phyloP scores from a whole-genome alignment of 1,284 basidiomycete species.

The Cerioporus squamosus region DNA sequence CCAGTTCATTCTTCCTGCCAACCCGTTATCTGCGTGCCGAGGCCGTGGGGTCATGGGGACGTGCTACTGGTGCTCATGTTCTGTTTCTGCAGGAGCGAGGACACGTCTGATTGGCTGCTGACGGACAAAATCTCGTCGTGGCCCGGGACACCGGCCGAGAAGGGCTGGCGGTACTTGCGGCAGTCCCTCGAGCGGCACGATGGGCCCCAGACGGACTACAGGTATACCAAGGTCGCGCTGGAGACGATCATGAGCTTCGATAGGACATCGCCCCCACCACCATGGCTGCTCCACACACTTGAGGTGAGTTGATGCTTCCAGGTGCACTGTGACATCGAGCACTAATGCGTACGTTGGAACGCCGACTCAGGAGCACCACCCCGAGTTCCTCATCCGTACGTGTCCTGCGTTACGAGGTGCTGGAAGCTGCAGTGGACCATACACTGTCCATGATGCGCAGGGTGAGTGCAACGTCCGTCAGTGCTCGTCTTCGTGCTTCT shows the following conservation, averaged over 20 bases:
- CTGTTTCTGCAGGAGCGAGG: slow-evolving; percentile 53
- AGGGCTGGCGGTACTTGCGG: slow-evolving; percentile 90
- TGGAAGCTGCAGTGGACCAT: slow-evolving; percentile 81
- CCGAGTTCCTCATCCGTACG: slow-evolving; percentile 78
- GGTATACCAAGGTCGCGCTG: slow-evolving; percentile 76
- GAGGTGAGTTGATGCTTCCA: slow-evolving; percentile 51
- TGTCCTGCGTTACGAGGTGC: slow-evolving; percentile 78
- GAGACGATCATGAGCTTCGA: slow-evolving; percentile 79
- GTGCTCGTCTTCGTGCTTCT: slow-evolving; percentile 13
- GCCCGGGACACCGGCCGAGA: slow-evolving; percentile 79
- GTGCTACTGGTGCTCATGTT: slow-evolving; percentile 1
- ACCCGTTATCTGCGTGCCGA: too few relatives aligned
- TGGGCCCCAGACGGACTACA: slow-evolving; percentile 69
- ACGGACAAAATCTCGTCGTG: slow-evolving; percentile 83
- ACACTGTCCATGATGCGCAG: slow-evolving; percentile 71
- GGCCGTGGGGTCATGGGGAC: neutral
- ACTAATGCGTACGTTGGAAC: slow-evolving; percentile 2
- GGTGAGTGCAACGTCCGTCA: slow-evolving; percentile 46
- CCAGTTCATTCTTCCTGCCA: neutral
- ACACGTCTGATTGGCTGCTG: slow-evolving; percentile 79
- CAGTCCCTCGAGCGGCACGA: slow-evolving; percentile 82
- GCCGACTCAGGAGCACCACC: slow-evolving; percentile 63
- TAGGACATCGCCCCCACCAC: slow-evolving; percentile 67
- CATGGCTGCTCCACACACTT: slow-evolving; percentile 80
- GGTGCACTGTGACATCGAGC: slow-evolving; percentile 9